Base-by-base conservation (phyloP, 192 early-diverging fungal species). In the Linnemannia exigua region DNA sequence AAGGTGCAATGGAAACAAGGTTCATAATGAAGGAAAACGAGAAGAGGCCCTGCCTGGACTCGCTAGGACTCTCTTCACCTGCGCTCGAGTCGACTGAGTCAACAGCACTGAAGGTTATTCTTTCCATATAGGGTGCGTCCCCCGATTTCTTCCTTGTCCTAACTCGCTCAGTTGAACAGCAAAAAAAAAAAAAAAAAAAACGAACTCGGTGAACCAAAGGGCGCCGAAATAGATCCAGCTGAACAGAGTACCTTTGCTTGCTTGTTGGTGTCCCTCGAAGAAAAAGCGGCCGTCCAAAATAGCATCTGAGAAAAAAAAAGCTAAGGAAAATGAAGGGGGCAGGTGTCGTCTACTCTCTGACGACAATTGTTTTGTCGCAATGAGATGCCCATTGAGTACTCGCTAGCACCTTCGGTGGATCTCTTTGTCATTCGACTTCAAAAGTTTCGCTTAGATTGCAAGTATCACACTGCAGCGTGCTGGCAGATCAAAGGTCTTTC, bases 371-470 rank as follows among this genome's bases (percentile, higher is more conserved):
- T n/a, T n/a, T n/a, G n/a, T n/a, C n/a, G n/a, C n/a, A n/a, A n/a
- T 44, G 41, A 44, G 41, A 9, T 44, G 3, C 41, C 41, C 41
- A 44, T 44, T 6, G 31, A 31, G 7, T 12, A 33, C 58, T 9
- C 22, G 1, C 28, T 12, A 25, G 58, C 28, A 63, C 58, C 14
- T 33, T 46, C 44, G 80, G 80, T 37, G 76, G 80, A 82, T 82
- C 74, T 82, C 70, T 82, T 82, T 82, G 80, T 82, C 74, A 81
- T 81, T 70, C n/a, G 12, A 41, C 22, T 70, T 20, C 4, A 15
- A 6, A 14, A 17, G 33, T n/a, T n/a, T 22, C 12, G 25, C 28
- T 63, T 63, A 25, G 28, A 63, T 63, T 14, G 28, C 58, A 63
- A n/a, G 11, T 12, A 28, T 19, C 15, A 12, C 58, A 63, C 28